A percentile compares a stretch with the other conserved stretches of the same genome.
Evolutionary conservation across 805 yeast genomes (phyloP).

Genomic region (Kodamaea fukazawae): DNA sequence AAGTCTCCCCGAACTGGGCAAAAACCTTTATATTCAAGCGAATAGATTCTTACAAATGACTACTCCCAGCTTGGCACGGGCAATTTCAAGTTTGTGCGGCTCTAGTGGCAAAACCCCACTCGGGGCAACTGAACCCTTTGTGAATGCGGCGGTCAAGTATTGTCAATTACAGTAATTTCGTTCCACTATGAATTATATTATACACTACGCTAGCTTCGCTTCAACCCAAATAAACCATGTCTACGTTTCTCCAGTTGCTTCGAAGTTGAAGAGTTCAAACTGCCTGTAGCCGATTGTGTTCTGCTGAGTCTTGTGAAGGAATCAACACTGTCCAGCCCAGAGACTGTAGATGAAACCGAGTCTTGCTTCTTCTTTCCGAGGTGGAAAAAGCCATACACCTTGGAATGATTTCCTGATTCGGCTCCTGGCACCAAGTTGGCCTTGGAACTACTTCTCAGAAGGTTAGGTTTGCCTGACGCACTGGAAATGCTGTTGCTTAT

Average conservation of each 20-base stretch:
- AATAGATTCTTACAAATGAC: too few species aligned
- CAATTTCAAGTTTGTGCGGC: too few species aligned
- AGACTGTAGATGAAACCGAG: constrained; percentile 1
- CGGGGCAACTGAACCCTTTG: too few species aligned
- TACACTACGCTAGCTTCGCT: constrained; percentile 3
- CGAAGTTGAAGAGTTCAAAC: constrained; percentile 6
- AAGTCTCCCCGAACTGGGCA: too few species aligned
- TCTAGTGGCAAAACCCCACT: too few species aligned
- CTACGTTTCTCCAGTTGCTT: constrained; percentile 10
- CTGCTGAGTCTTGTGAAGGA: constrained; percentile 1
- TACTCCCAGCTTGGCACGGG: too few species aligned
- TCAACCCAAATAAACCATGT: constrained; percentile 9
- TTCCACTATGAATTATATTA: too few species aligned
- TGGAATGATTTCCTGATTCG: neutral
- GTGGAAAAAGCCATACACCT: constrained; percentile 6
- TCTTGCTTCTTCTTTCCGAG: constrained; percentile 6
- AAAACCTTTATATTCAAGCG: too few species aligned
- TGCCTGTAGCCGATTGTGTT: constrained; percentile 6
- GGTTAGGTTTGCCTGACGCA: neutral
- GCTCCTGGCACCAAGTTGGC: constrained; percentile 4
- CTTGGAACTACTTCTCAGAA: constrained; percentile 8
- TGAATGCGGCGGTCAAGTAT: too few species aligned
- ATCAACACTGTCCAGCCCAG: constrained; percentile 1
- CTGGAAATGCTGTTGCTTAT: constrained; percentile 3
- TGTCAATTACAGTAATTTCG: too few species aligned